These are phyloP conservation scores for Physcomitrium patens DNA, from an alignment of 225 moss, liverwort and hornwort genomes.

Conservation along the genomic window DNA sequence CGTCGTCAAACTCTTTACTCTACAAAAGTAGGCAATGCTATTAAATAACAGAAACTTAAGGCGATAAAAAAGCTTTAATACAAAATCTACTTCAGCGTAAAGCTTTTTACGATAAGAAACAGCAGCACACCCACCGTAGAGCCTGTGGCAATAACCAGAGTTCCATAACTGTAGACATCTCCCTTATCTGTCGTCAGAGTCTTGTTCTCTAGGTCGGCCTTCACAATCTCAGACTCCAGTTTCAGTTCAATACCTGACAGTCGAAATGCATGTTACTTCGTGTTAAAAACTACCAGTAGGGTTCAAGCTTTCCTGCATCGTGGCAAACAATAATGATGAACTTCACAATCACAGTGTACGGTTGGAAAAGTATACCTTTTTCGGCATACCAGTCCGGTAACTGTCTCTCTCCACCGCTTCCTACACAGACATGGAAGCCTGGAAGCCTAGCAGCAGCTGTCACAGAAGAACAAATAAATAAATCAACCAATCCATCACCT, in stretches of 20 bases:
- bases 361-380: conserved; percentile 39
- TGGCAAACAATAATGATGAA: background rate
- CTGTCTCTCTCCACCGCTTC: conserved; percentile 78
- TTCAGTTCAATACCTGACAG: conserved; percentile 45
- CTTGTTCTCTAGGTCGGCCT: conserved; percentile 49
- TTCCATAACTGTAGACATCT: conserved; percentile 59
- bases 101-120: background rate
- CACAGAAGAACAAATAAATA: background rate
- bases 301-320: background rate
- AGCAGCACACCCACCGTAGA: conserved; percentile 51
- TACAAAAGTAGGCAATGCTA: background rate
- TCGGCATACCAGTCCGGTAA: conserved; percentile 82
- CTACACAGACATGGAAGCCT: conserved; percentile 81
- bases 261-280: background rate
- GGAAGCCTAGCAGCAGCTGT: conserved; percentile 59
- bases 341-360: background rate
- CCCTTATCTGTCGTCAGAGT: conserved; percentile 76
- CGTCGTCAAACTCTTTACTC: background rate
- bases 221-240: conserved; percentile 51
- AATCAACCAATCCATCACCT: background rate
- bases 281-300: conserved; percentile 7
- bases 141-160: conserved; percentile 78
- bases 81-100: background rate
- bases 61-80: background rate
- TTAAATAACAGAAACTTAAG: conserved; percentile 13